These are phyloP conservation scores for Thalassiosira exigua DNA, from an alignment of 352 stramenopile species.

Conservation along the genomic window DNA sequence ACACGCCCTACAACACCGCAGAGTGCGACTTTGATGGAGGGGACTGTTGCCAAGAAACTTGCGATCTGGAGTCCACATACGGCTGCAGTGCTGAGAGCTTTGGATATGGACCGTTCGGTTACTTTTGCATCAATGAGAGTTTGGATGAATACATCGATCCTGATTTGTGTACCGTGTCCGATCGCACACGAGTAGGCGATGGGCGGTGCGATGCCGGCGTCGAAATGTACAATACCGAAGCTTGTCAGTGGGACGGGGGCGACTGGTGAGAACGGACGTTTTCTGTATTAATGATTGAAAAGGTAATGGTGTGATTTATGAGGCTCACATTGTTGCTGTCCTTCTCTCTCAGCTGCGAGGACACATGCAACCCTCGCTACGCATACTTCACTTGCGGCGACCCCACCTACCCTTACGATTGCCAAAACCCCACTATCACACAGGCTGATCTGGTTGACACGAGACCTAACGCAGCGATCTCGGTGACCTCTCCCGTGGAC, in stretches of 20 bases:
- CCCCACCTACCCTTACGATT: conserved; percentile 45
- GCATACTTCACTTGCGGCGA: conserved; percentile 54
- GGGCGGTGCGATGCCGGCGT: conserved; percentile 34
- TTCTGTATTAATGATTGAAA: conserved; percentile 5
- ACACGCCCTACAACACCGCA: conserved; percentile 53
- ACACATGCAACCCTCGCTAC: conserved; percentile 46
- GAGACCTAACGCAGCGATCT: too few species aligned
- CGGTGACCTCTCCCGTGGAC: not conserved
- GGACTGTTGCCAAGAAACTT: conserved; percentile 60
- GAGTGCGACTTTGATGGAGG: conserved; percentile 58
- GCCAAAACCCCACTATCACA: conserved; percentile 50
- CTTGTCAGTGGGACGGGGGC: conserved; percentile 47
- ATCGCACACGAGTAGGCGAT: conserved; percentile 50
- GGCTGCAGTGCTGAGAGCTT: conserved; percentile 38
- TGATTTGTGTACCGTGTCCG: conserved; percentile 25
- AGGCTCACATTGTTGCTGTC: too few species aligned
- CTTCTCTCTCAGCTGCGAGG: conserved; percentile 27
- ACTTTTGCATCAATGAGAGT: conserved; percentile 34
- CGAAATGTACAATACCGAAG: conserved; percentile 39
- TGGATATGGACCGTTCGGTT: conserved; percentile 47
- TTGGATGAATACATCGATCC: conserved; percentile 26
- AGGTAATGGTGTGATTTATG: conserved; percentile 2
- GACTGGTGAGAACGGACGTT: conserved; percentile 40
- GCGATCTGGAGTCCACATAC: conserved; percentile 30
- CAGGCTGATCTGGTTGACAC: too few species aligned